Conservation (phyloP, 1,139 yeast species). For the Debaryomyces fabryi region DNA sequence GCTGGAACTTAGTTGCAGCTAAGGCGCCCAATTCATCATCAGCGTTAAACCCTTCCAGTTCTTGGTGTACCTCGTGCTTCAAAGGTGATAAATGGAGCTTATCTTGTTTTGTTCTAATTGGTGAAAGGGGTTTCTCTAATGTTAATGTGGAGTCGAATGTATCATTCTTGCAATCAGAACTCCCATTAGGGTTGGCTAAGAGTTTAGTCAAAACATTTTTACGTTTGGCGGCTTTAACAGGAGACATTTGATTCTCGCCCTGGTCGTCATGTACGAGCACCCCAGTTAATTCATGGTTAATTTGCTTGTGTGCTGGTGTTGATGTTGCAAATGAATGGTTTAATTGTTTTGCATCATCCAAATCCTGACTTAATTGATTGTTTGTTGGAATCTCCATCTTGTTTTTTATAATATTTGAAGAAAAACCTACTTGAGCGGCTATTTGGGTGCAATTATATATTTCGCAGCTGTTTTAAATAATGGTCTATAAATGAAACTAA, state of each 20-base stretch:
- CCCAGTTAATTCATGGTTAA: neutral
- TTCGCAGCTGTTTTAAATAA: conserved; percentile 5
- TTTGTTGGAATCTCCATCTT: neutral
- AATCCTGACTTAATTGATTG: neutral
- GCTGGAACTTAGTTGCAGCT: neutral
- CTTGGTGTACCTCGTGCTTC: conserved; percentile 2
- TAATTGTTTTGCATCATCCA: neutral
- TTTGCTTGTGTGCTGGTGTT: conserved; percentile 6
- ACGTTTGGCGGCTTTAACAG: neutral
- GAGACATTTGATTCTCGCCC: neutral
- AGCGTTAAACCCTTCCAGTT: neutral
- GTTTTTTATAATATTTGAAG: neutral
- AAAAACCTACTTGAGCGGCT: conserved; percentile 1
- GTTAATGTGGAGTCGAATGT: conserved; percentile 11
- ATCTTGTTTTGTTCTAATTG: conserved; percentile 2
- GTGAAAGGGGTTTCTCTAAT: conserved; percentile 5
- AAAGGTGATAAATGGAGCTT: conserved; percentile 8
- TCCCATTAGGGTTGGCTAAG: neutral
- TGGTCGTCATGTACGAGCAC: neutral
- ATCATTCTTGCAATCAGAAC: conserved; percentile 4
- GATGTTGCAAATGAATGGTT: conserved; percentile 3
- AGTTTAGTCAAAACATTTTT: conserved; percentile 3
- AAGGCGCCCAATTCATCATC: neutral
- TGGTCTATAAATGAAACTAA: neutral
- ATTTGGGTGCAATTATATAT: conserved; percentile 7